Evolutionary conservation across 225 moss, liverwort and hornwort species (phyloP), one percentile per base, ranked within the genome.

Genomic region (Marchantia paleacea): DNA sequence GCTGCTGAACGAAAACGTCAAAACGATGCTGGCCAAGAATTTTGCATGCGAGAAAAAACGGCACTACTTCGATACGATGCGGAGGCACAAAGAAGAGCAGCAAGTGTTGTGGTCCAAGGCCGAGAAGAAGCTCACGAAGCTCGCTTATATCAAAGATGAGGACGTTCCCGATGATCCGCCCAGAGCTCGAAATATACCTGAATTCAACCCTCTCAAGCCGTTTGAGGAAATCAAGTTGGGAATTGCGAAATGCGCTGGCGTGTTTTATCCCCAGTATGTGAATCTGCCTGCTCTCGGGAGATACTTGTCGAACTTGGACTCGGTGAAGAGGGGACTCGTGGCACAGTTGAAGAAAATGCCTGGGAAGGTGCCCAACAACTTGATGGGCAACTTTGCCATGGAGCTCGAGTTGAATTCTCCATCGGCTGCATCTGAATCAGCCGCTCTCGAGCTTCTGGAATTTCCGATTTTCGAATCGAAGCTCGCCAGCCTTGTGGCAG

Each of bases 221-320:
- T 78, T 24, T 11, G 66, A 78, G 66, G 52, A 68, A 0, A 69
- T 70, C 16, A 69, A 55, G 47, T 25, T 73, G 11, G 82, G 79
- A 29, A 84, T 82, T 52, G 20, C 47, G 26, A 84, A 82, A 50
- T 77, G 80, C 30, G 62, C 80, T n/a, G 79, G 69, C 22, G 66
- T 84, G 14, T 87, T 87, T 52, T 76, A 82, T 53, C 84, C 87
- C 6, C 83, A 84, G 69, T 84, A 84, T 69, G 82, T 82, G 60
- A 87, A 87, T 52, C 55, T 87, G 29, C 77, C 82, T 28, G 80
- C 84, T 47, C 53, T 87, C 30, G 87, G 82, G 50, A 84, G 87
- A 48, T 84, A 87, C 28, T 82, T 87, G 53, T 66, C 76, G 49
- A 80, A 84, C 65, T 28, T 82, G 73, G 87, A 87, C 63, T 84